Evolutionary conservation across 2,329 filamentous ascomycete species (phyloP).

Genomic region (Penicillium capsulatum): DNA sequence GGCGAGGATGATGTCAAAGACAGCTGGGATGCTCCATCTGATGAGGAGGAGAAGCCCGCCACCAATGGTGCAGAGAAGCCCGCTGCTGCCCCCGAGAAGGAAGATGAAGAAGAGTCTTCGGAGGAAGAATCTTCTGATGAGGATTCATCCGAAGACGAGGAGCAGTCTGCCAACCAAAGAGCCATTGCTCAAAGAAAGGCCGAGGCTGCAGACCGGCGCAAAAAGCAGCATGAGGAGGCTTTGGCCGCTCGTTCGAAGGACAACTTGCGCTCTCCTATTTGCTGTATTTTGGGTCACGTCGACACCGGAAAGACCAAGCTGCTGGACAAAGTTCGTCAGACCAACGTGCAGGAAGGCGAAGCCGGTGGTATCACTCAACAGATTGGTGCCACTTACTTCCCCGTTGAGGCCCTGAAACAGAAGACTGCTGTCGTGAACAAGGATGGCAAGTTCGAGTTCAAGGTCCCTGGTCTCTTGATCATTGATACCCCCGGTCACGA

Average conservation of each 20-base stretch:
- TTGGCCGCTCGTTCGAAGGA: conserved; percentile 88
- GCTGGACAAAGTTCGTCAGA: conserved; percentile 95
- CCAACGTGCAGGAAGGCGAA: conserved; percentile 98
- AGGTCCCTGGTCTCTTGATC: conserved; percentile 90
- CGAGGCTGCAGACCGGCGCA: conserved; percentile 81
- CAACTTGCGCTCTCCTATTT: conserved; percentile 93
- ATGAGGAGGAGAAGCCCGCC: conserved; percentile 54
- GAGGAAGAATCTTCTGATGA: conserved; percentile 49
- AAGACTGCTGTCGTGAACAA: conserved; percentile 93
- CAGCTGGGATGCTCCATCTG: conserved; percentile 73
- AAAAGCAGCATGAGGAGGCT: conserved; percentile 86
- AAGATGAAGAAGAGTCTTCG: conserved; percentile 30
- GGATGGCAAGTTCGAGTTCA: conserved; percentile 89
- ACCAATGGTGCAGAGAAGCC: conserved; percentile 29
- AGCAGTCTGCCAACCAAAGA: conserved; percentile 65
- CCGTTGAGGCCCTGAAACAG: conserved; percentile 82
- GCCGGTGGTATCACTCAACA: conserved; percentile 99
- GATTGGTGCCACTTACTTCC: conserved; percentile 99
- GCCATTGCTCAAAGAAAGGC: conserved; percentile 76
- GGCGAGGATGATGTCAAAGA: conserved; percentile 80
- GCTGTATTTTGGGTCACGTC: conserved; percentile 99
- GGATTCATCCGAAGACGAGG: conserved; percentile 58
- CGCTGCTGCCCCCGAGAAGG: conserved; percentile 18
- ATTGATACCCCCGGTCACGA: conserved; percentile 99
- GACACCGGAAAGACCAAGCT: conserved; percentile 99